phyloP scores from a whole-genome alignment of 352 stramenopile genomes.

The Thraustochytrium sp. region DNA sequence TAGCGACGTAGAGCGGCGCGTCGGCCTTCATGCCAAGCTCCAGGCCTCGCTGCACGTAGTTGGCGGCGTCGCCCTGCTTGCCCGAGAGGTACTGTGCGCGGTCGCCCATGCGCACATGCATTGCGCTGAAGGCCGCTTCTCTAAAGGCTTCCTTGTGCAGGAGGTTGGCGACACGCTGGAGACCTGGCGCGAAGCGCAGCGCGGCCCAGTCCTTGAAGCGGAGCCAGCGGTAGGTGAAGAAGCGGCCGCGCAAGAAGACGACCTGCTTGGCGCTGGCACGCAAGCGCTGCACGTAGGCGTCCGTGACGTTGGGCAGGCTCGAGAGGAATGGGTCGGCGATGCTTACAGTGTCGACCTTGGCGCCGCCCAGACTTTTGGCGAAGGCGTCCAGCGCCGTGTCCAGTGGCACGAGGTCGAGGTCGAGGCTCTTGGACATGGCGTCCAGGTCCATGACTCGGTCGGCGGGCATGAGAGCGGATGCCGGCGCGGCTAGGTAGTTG shows the following conservation, averaged over 20 bases:
- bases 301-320: background rate
- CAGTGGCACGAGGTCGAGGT: background rate
- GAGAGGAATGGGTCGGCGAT: background rate
- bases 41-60: background rate
- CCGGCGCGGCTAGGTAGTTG: background rate
- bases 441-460: background rate
- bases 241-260: background rate
- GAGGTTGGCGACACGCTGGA: background rate
- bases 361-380: background rate
- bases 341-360: background rate
- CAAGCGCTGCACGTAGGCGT: background rate
- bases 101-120: conserved; percentile 18
- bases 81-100: background rate
- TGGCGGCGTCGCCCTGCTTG: background rate
- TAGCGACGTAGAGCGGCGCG: conserved; percentile 10
- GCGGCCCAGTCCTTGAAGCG: background rate
- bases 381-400: background rate
- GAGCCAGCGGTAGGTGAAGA: background rate
- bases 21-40: background rate
- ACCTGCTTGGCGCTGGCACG: background rate
- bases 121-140: background rate
- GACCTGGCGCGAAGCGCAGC: background rate
- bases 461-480: background rate
- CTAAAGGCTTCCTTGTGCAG: background rate
- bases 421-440: background rate